Evolutionary conservation across 768 basidiomycete species (phyloP), one percentile per base, ranked within the genome.

Genomic region (Gloeostereum incarnatum): DNA sequence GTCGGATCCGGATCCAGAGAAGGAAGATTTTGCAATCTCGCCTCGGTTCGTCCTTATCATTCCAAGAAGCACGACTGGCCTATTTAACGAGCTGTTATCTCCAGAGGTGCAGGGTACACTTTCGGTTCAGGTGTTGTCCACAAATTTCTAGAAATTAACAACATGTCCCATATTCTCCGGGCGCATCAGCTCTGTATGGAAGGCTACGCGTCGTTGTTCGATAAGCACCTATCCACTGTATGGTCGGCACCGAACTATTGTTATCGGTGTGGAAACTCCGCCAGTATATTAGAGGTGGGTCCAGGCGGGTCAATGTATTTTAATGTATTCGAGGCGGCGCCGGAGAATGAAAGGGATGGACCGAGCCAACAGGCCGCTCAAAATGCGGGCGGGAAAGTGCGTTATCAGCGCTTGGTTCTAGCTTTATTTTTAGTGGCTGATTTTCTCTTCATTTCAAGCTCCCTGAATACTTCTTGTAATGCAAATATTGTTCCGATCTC

Each of bases 181-280:
- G 96, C 96, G 17, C 96, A 99, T 57, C 96, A 99, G 55, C 75
- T 99, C 6, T 98, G 96, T 61, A 98, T 99, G 96, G 96, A 99
- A 60, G 96, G 96, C 0, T 98, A 90, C 58, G 75, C 85, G n/a
- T 90, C 91, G n/a, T 71, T 98, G 21, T 98, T 97, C 49, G 91
- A 93, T 58, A 82, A 89, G 46, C 88, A 89, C 51, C 73, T 99
- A 39, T 91, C 89, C 18, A 99, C 96, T 1, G 96, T 99, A 5
- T 99, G 96, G 96, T 89, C 84, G 16, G 96, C 96, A 26, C 94
- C 94, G 26, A 99, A 99, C 55, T 98, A 98, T 55, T 97, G 94
- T 59, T 98, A 97, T 62, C 79, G 96, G 31, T 98, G 96, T 54
- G 96, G 96, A 25, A 99, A 99, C 61, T 85, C 85, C 39, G 96